phyloP scores from a whole-genome alignment of 139 green algal species.

The Closterium sp. region DNA sequence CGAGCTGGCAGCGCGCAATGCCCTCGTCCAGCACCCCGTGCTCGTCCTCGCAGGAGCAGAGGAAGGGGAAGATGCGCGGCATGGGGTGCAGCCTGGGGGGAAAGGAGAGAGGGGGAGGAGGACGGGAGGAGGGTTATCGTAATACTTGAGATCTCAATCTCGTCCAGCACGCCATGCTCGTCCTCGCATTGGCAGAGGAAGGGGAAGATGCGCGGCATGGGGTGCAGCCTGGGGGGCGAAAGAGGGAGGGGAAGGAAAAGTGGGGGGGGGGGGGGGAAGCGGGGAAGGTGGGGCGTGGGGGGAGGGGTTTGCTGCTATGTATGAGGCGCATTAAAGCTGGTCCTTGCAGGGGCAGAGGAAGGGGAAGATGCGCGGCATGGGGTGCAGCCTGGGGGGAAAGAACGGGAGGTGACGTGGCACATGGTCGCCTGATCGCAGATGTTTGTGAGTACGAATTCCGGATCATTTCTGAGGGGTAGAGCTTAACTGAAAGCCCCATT shows the following conservation, averaged over 20 bases:
- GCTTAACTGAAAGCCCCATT: too few species aligned
- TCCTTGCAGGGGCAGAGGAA: too few species aligned
- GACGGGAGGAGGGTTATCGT: too few species aligned
- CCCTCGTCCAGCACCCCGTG: conserved; percentile 17
- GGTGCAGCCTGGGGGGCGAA: conserved; percentile 14
- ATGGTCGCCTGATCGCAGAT: neutral
- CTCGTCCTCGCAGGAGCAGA: conserved; percentile 30
- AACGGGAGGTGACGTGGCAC: neutral
- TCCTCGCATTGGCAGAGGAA: conserved; percentile 16
- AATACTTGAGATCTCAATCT: too few species aligned
- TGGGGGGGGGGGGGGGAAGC: neutral
- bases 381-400: neutral
- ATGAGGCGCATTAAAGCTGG: too few species aligned
- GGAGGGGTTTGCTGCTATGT: too few species aligned
- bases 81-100: conserved; percentile 14
- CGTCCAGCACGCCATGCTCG: neutral
- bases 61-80: conserved; percentile 4
- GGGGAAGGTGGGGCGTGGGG: neutral
- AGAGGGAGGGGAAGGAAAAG: neutral
- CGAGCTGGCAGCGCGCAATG: conserved; percentile 25
- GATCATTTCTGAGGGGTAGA: too few species aligned
- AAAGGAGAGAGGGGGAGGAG: too few species aligned
- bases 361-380: neutral
- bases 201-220: conserved; percentile 7
- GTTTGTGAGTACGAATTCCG: too few species aligned